These are phyloP conservation scores for Saturnispora halmiae DNA, from an alignment of 805 yeast species.

Conservation along the genomic window DNA sequence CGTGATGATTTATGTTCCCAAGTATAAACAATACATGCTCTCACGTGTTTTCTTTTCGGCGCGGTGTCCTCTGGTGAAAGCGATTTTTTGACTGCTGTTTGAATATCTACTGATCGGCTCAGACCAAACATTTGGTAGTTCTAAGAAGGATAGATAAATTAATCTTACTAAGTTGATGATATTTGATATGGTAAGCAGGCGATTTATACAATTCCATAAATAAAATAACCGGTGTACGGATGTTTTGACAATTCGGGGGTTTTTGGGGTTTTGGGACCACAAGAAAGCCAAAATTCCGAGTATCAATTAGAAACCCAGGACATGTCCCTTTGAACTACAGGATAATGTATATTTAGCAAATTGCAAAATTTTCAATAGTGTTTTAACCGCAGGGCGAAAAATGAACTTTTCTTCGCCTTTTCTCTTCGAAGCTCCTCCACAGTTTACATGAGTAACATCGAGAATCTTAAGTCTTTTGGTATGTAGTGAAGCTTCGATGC, in stretches of 20 bases:
- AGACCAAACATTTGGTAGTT: conserved; percentile 19
- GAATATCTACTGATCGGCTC: conserved; percentile 32
- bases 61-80: conserved; percentile 80
- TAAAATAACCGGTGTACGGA: too few species aligned
- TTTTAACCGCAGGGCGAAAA: not conserved
- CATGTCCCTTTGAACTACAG: not conserved
- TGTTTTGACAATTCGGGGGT: too few species aligned
- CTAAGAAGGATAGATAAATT: not conserved
- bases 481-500: too few species aligned
- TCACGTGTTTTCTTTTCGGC: conserved; percentile 91
- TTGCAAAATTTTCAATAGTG: not conserved
- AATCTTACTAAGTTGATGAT: not conserved
- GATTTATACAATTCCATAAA: too few species aligned
- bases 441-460: conserved; percentile 74
- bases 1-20: conserved; percentile 89
- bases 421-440: not conserved
- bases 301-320: not conserved
- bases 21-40: conserved; percentile 90
- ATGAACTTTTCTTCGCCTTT: not conserved
- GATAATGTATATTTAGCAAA: not conserved
- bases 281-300: too few species aligned
- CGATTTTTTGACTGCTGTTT: conserved; percentile 64
- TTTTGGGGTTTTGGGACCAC: too few species aligned
- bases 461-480: conserved; percentile 75
- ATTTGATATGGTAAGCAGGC: too few species aligned